Conservation (phyloP, 352 stramenopile genomes). For the Globisporangium emineosum region DNA sequence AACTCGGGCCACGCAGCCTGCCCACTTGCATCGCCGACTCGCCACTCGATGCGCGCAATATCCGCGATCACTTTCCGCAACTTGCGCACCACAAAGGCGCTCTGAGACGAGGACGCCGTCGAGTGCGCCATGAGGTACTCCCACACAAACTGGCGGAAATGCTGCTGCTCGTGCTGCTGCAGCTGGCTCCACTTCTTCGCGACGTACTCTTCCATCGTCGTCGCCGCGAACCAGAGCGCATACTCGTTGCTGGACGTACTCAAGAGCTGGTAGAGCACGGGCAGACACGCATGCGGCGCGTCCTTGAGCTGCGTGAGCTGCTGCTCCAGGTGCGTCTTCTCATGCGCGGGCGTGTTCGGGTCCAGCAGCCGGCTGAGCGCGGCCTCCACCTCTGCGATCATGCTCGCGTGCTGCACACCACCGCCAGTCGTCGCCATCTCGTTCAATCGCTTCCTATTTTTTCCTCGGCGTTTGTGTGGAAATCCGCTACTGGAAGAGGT, state of each 20-base stretch:
- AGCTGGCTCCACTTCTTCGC: constrained; percentile 55
- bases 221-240: constrained; percentile 73
- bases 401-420: constrained; percentile 3
- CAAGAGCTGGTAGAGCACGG: constrained; percentile 63
- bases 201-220: constrained; percentile 74
- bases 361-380: constrained; percentile 60
- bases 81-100: constrained; percentile 64
- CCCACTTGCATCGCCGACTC: constrained; percentile 7
- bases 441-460: neutral
- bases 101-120: constrained; percentile 18
- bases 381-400: constrained; percentile 65
- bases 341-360: constrained; percentile 34
- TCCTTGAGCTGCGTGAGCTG: constrained; percentile 65
- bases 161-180: constrained; percentile 30
- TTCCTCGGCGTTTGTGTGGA: neutral
- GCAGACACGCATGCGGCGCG: constrained; percentile 46
- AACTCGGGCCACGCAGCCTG: constrained; percentile 53
- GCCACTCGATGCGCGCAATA: constrained; percentile 63
- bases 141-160: constrained; percentile 67
- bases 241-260: constrained; percentile 64
- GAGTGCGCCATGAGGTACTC: constrained; percentile 38
- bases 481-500: constrained; percentile 4
- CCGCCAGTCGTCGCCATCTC: constrained; percentile 3
- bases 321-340: constrained; percentile 55
- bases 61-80: constrained; percentile 71